A percentile compares a stretch with the other conserved stretches of the same genome.
Evolutionary conservation across 2,329 filamentous ascomycete species (phyloP).

Genomic region (Parascedosporium putredinis): DNA sequence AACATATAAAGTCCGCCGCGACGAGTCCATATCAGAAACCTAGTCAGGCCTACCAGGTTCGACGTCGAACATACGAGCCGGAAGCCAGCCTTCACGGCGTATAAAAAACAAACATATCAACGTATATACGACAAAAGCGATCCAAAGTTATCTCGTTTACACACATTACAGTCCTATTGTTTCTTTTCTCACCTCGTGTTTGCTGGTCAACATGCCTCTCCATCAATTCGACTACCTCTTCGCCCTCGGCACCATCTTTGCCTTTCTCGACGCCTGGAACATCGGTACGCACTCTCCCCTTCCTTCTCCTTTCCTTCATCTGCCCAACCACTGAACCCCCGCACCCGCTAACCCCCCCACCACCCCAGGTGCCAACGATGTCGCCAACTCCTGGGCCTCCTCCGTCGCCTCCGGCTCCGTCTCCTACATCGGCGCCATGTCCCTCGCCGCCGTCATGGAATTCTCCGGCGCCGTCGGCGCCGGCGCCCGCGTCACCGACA

Average conservation of each 20-base stretch:
- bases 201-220: slow-evolving; percentile 23
- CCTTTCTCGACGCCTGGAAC: slow-evolving; percentile 57
- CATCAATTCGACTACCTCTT: slow-evolving; percentile 53
- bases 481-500: slow-evolving; percentile 49
- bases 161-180: background rate
- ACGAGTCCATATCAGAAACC: no score
- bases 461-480: slow-evolving; percentile 50
- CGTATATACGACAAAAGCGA: no score
- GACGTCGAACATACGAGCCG: background rate
- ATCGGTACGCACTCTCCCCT: slow-evolving; percentile 32
- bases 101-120: no score
- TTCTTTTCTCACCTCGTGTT: background rate
- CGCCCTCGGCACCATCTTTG: slow-evolving; percentile 53
- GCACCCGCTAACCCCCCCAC: background rate
- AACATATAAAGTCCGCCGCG: no score
- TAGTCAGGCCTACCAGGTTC: background rate
- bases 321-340: slow-evolving; percentile 16
- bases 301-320: background rate
- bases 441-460: slow-evolving; percentile 48
- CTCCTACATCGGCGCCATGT: slow-evolving; percentile 49
- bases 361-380: slow-evolving; percentile 47
- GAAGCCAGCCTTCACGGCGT: no score
- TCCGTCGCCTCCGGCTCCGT: slow-evolving; percentile 60
- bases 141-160: no score
- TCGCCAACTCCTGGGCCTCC: slow-evolving; percentile 68